Evolutionary conservation across 805 yeast genomes (phyloP).

Genomic region (Candida maltosa): DNA sequence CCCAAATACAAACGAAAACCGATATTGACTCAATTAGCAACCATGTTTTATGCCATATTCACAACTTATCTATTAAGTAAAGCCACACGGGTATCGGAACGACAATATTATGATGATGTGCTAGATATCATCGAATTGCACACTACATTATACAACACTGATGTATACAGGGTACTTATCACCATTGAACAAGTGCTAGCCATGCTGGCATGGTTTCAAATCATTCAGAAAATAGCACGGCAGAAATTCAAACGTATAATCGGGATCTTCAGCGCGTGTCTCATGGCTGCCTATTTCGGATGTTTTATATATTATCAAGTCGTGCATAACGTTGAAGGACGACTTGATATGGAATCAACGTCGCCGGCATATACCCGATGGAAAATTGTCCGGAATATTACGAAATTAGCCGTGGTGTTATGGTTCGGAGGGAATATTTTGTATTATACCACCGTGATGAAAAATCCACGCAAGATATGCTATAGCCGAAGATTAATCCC

Average conservation of each 20-base stretch:
- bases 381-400: conserved; percentile 26
- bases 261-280: conserved; percentile 24
- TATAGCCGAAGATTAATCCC: conserved; percentile 47
- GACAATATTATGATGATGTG: conserved; percentile 51
- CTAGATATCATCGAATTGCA: conserved; percentile 49
- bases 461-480: conserved; percentile 38
- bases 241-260: conserved; percentile 24
- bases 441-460: conserved; percentile 34
- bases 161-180: conserved; percentile 35
- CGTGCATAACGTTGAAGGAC: conserved; percentile 5
- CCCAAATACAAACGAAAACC: conserved; percentile 54
- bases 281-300: conserved; percentile 22
- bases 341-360: background rate
- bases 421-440: conserved; percentile 34
- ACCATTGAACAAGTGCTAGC: conserved; percentile 42
- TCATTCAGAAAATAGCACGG: conserved; percentile 34
- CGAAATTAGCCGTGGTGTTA: conserved; percentile 22
- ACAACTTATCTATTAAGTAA: conserved; percentile 49
- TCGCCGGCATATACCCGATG: conserved; percentile 9
- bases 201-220: conserved; percentile 55
- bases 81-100: conserved; percentile 42
- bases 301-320: conserved; percentile 13
- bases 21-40: conserved; percentile 51
- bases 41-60: conserved; percentile 52
- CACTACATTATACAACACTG: conserved; percentile 31